Percentiles rank a stretch among this genome's conserved stretches.
Evolutionary conservation across 208 protist genomes (phyloP).

Genomic region (Wallacemonas sp.): DNA sequence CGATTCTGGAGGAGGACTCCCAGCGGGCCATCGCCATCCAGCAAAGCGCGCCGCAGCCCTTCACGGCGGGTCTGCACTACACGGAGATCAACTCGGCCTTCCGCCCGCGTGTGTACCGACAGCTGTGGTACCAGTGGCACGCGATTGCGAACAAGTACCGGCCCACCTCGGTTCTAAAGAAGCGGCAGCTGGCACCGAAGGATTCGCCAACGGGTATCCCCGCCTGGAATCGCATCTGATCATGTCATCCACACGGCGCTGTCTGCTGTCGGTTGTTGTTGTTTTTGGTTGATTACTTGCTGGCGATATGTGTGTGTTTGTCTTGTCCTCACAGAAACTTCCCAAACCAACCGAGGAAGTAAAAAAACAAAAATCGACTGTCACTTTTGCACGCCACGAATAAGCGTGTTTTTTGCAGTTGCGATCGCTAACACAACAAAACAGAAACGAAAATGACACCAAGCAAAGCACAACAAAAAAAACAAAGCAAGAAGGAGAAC

Average conservation of each 20-base stretch:
- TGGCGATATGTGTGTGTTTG: neutral
- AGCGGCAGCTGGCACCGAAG: constrained; percentile 79
- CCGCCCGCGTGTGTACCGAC: constrained; percentile 84
- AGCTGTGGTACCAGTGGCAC: constrained; percentile 92
- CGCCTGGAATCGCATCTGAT: constrained; percentile 73
- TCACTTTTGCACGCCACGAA: too few relatives aligned
- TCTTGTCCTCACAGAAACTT: constrained; percentile 11
- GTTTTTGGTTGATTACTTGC: neutral
- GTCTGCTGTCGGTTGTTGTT: neutral
- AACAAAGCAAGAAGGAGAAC: too few relatives aligned
- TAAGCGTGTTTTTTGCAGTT: too few relatives aligned
- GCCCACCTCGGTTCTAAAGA: constrained; percentile 75
- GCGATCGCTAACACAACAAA: constrained; percentile 7
- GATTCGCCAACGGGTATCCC: constrained; percentile 90
- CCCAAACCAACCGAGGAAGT: too few relatives aligned
- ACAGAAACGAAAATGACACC: constrained; percentile 3
- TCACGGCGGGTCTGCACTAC: constrained; percentile 74
- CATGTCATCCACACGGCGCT: neutral
- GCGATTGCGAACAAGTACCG: constrained; percentile 89
- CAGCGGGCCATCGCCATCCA: constrained; percentile 50
- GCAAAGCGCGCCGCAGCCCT: constrained; percentile 48
- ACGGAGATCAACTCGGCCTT: constrained; percentile 85
- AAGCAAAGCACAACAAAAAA: neutral
- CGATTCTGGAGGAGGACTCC: constrained; percentile 53
- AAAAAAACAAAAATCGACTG: neutral